Evolutionary conservation across 805 yeast genomes (phyloP).

Genomic region (Myxozyma geophila): DNA sequence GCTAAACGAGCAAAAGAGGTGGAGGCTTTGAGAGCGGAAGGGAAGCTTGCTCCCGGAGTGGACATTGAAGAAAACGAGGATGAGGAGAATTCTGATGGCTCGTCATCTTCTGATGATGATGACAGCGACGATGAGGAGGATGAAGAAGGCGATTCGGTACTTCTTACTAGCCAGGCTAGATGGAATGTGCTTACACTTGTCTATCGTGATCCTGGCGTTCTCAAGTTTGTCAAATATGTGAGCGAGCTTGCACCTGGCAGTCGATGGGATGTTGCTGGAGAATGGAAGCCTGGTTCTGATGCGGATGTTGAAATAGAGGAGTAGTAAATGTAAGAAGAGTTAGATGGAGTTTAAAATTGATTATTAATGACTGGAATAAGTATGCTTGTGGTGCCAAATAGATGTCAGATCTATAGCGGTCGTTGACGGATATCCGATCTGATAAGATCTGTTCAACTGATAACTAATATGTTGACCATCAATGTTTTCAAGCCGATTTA

Average conservation of each 20-base stretch:
- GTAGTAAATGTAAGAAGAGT: not conserved
- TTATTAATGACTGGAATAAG: too few relatives aligned
- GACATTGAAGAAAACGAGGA: slow-evolving; percentile 50
- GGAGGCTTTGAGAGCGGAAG: slow-evolving; percentile 23
- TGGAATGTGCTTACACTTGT: slow-evolving; percentile 82
- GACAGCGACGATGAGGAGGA: slow-evolving; percentile 71
- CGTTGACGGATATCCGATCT: too few relatives aligned
- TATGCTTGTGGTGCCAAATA: not conserved
- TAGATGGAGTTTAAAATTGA: not conserved
- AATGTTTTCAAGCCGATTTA: not conserved
- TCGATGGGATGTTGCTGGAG: slow-evolving; percentile 85
- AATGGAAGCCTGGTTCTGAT: slow-evolving; percentile 54
- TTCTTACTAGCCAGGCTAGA: slow-evolving; percentile 76
- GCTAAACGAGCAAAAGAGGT: slow-evolving; percentile 25
- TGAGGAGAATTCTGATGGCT: slow-evolving; percentile 42
- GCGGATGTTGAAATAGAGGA: not conserved
- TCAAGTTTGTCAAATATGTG: slow-evolving; percentile 90
- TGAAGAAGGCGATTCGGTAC: slow-evolving; percentile 72
- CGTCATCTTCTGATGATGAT: slow-evolving; percentile 49
- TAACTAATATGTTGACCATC: not conserved
- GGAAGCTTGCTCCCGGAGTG: slow-evolving; percentile 4
- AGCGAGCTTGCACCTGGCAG: slow-evolving; percentile 86
- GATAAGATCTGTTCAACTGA: not conserved
- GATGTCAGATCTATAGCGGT: too few relatives aligned
- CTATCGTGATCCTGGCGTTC: slow-evolving; percentile 80